Evolutionary conservation across 306 rosid genomes (phyloP).

Genomic region (Sophora flavescens): DNA sequence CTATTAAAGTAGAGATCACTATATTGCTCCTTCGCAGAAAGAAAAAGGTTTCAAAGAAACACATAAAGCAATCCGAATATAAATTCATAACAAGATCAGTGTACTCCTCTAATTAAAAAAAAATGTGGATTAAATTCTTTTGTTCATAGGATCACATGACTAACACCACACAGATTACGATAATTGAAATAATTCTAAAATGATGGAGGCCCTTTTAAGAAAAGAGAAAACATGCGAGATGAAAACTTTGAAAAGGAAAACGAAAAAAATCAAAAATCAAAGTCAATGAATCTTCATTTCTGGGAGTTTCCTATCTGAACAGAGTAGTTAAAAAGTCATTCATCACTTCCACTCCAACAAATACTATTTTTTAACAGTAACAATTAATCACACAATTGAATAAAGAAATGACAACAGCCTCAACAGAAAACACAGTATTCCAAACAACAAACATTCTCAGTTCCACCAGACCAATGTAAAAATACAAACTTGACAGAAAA

Average conservation of each 20-base stretch:
- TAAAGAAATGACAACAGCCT: constrained; percentile 16
- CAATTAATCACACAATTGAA: background rate
- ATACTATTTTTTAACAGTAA: background rate
- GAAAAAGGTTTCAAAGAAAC: background rate
- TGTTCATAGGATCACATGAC: constrained; percentile 2
- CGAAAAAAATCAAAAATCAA: constrained; percentile 6
- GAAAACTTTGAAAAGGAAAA: constrained; percentile 9
- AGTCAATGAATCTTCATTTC: constrained; percentile 17
- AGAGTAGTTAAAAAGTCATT: constrained; percentile 17
- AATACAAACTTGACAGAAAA: no score
- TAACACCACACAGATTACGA: constrained; percentile 24
- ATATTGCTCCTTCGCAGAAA: background rate
- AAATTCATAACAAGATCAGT: constrained; percentile 28
- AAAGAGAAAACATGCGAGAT: background rate
- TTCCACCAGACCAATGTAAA: background rate
- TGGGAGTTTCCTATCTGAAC: constrained; percentile 24
- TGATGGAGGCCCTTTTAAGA: constrained; percentile 16
- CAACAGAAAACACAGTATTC: background rate
- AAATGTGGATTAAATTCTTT: background rate
- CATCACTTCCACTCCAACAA: constrained; percentile 49
- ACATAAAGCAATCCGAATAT: background rate
- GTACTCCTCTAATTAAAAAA: background rate
- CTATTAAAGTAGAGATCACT: background rate
- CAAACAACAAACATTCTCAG: constrained; percentile 1
- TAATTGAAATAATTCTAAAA: constrained; percentile 14